Evolutionary conservation across 2,329 filamentous ascomycete species (phyloP).

Genomic region (Dactylella cylindrospora): DNA sequence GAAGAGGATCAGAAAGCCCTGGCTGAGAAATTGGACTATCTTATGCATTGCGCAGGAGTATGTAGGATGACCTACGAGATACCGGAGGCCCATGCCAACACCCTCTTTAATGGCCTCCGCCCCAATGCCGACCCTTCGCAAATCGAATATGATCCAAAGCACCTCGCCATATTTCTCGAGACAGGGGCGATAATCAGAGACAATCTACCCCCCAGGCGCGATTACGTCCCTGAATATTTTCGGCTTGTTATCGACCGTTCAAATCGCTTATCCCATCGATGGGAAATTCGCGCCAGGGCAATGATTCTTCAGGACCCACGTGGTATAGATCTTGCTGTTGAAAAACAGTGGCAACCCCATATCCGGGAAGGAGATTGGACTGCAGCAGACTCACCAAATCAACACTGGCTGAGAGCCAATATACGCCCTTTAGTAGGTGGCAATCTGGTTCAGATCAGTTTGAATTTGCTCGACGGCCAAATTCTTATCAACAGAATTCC

Average conservation of each 20-base stretch:
- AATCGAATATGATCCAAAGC: constrained; percentile 21
- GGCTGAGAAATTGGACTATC: constrained; percentile 21
- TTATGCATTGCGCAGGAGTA: constrained; percentile 43
- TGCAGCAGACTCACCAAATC: constrained; percentile 45
- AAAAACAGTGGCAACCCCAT: constrained; percentile 49
- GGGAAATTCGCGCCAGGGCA: constrained; percentile 26
- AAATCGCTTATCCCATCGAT: constrained; percentile 43
- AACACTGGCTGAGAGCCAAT: constrained; percentile 51
- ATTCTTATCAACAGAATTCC: constrained; percentile 60
- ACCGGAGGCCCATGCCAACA: constrained; percentile 11
- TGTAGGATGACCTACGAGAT: constrained; percentile 49
- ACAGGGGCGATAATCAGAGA: constrained; percentile 34
- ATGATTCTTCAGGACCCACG: constrained; percentile 42
- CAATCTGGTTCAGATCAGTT: constrained; percentile 48
- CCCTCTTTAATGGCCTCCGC: constrained; percentile 13
- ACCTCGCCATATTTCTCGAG: constrained; percentile 23
- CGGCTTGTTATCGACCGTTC: constrained; percentile 29
- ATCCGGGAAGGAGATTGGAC: constrained; percentile 47
- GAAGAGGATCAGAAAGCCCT: constrained; percentile 21
- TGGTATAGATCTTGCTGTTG: constrained; percentile 48
- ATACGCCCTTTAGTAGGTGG: constrained; percentile 29
- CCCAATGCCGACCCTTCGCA: neutral
- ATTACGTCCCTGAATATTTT: constrained; percentile 46
- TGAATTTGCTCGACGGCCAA: constrained; percentile 59
- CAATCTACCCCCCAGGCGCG: constrained; percentile 31